Percentiles rank a stretch among this genome's conserved stretches.
phyloP scores from a whole-genome alignment of 228 moss, liverwort and hornwort genomes.

The Sphagnum fallax region DNA sequence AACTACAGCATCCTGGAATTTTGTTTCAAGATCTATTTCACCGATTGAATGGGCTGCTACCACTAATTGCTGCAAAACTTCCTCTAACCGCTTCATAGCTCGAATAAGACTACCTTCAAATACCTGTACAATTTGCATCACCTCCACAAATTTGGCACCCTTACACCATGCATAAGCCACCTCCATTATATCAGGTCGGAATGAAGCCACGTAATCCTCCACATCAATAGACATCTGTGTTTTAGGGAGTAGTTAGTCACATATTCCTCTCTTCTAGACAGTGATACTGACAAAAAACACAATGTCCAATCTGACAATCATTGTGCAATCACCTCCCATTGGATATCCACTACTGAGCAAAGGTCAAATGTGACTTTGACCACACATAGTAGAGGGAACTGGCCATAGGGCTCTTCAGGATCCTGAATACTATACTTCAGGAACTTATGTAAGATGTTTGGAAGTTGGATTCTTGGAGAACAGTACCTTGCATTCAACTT shows the following conservation, averaged over 20 bases:
- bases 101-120: conserved; percentile 96
- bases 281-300: too few relatives aligned
- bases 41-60: conserved; percentile 74
- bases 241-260: neutral
- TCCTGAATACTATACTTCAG: too few relatives aligned
- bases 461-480: neutral
- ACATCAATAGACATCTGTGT: conserved; percentile 69
- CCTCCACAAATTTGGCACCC: conserved; percentile 79
- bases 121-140: conserved; percentile 76
- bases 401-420: too few relatives aligned
- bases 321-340: too few relatives aligned
- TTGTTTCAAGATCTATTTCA: conserved; percentile 69
- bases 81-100: conserved; percentile 81
- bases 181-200: conserved; percentile 92
- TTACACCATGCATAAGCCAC: conserved; percentile 76
- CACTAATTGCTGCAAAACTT: conserved; percentile 87
- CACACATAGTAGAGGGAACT: too few relatives aligned
- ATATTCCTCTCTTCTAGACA: too few relatives aligned
- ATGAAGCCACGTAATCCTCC: conserved; percentile 73
- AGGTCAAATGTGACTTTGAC: too few relatives aligned
- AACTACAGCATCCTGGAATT: conserved; percentile 70
- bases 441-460: neutral
- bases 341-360: too few relatives aligned
- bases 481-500: conserved; percentile 85
- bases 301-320: too few relatives aligned